Percentiles rank a stretch among this genome's conserved stretches.
phyloP scores from a whole-genome alignment of 2,329 filamentous ascomycete genomes.

The Xylaria sp. region DNA sequence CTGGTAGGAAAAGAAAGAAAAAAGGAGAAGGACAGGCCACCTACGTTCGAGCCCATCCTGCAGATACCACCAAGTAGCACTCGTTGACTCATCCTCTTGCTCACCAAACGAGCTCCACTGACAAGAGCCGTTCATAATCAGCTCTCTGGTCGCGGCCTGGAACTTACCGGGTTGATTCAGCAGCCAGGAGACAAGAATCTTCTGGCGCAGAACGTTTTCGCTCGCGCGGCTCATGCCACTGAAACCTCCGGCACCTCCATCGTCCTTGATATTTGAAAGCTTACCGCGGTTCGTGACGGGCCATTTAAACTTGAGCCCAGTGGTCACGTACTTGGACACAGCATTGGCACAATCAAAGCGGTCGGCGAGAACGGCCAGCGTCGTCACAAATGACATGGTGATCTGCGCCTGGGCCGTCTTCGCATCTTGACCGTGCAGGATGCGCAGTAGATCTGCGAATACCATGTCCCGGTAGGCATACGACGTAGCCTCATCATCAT shows the following conservation, averaged over 20 bases:
- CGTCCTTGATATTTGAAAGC: constrained; percentile 41
- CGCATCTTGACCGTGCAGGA: constrained; percentile 64
- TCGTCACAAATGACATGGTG: constrained; percentile 67
- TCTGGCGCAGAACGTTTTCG: constrained; percentile 73
- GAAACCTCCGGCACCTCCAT: constrained; percentile 39
- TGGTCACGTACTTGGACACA: constrained; percentile 60
- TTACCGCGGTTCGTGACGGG: constrained; percentile 52
- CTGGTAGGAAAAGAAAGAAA: not conserved
- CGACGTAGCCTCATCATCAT: constrained; percentile 72
- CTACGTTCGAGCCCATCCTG: constrained; percentile 70
- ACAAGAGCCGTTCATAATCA: constrained; percentile 69
- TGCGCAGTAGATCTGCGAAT: constrained; percentile 70
- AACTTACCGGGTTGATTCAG: constrained; percentile 67
- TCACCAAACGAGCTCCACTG: constrained; percentile 57
- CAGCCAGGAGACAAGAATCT: constrained; percentile 69
- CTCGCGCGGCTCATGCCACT: constrained; percentile 48
- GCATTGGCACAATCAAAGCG: constrained; percentile 69
- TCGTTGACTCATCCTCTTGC: constrained; percentile 33
- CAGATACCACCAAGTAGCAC: constrained; percentile 72
- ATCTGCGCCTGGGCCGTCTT: constrained; percentile 44
- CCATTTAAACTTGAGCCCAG: constrained; percentile 60
- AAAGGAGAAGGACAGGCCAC: constrained; percentile 26
- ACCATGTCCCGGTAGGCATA: constrained; percentile 63
- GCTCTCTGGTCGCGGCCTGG: constrained; percentile 65
- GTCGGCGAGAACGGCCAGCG: constrained; percentile 73